Evolutionary conservation across 495 filamentous ascomycete species (phyloP).

Genomic region (Terfezia boudieri): DNA sequence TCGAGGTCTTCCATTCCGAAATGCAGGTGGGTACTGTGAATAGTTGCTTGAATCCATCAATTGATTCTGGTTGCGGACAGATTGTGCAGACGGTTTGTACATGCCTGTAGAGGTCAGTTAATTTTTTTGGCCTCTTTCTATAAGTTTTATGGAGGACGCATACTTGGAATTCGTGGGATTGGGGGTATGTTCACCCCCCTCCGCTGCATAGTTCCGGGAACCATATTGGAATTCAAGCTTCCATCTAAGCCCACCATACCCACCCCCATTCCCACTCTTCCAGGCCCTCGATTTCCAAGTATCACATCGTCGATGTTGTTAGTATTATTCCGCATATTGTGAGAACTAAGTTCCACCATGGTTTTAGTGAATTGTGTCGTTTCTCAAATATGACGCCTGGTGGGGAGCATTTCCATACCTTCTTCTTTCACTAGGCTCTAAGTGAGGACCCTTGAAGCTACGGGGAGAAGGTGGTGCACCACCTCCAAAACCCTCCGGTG

Average conservation of each 20-base stretch:
- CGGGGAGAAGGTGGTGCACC: no score
- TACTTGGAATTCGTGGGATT: not conserved
- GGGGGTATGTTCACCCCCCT: not conserved
- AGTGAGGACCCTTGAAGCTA: no score
- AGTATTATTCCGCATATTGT: no score
- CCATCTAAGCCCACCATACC: not conserved
- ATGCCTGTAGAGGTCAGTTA: no score
- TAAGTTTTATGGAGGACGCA: not conserved
- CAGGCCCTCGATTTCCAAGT: not conserved
- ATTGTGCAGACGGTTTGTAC: not conserved
- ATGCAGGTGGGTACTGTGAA: not conserved
- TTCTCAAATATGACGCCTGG: no score
- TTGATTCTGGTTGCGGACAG: not conserved
- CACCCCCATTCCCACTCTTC: not conserved
- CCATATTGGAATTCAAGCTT: not conserved
- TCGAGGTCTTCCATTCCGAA: not conserved
- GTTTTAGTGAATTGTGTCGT: no score
- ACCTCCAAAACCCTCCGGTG: no score
- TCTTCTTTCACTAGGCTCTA: not conserved
- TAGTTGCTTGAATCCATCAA: not conserved
- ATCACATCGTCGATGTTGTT: not conserved
- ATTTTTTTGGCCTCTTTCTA: not conserved
- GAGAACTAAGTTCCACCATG: no score
- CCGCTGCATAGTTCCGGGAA: not conserved
- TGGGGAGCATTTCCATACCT: not conserved